phyloP scores from a whole-genome alignment of 345 rosid genomes.

The Salix caprea region DNA sequence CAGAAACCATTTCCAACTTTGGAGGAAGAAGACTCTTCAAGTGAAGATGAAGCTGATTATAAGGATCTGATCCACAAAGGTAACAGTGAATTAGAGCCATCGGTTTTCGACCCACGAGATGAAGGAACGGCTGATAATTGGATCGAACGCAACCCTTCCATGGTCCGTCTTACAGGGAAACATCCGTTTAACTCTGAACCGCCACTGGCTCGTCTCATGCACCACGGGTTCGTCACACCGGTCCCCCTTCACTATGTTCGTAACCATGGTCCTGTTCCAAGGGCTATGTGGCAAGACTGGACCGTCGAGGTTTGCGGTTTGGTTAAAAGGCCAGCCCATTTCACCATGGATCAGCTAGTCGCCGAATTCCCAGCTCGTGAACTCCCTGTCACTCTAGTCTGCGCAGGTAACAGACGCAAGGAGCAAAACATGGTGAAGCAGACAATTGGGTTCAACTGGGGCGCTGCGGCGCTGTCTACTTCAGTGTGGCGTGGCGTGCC shows the following conservation, averaged over 20 bases:
- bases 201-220: slow-evolving; percentile 74
- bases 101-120: slow-evolving; percentile 60
- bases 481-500: slow-evolving; percentile 84
- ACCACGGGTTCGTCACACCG: slow-evolving; percentile 93
- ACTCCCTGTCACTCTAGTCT: slow-evolving; percentile 71
- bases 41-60: slow-evolving; percentile 63
- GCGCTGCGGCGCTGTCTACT: slow-evolving; percentile 72
- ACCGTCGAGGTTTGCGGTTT: slow-evolving; percentile 70
- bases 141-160: slow-evolving; percentile 71
- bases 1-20: slow-evolving; percentile 7
- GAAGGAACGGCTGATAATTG: slow-evolving; percentile 73
- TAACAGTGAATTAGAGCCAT: slow-evolving; percentile 61
- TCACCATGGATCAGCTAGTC: slow-evolving; percentile 80
- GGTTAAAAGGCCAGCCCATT: slow-evolving; percentile 51
- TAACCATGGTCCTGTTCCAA: slow-evolving; percentile 83
- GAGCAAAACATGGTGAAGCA: slow-evolving; percentile 90
- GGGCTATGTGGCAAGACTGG: slow-evolving; percentile 66
- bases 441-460: slow-evolving; percentile 94
- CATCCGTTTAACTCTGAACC: slow-evolving; percentile 93
- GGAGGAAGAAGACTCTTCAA: slow-evolving; percentile 37
- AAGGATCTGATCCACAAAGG: slow-evolving; percentile 41
- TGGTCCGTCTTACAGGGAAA: slow-evolving; percentile 95
- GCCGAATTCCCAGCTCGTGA: slow-evolving; percentile 61
- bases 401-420: slow-evolving; percentile 90
- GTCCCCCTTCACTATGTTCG: slow-evolving; percentile 93